These are phyloP conservation scores for Celoporthe dispersa DNA, from an alignment of 2,329 filamentous ascomycete species.

Conservation along the genomic window DNA sequence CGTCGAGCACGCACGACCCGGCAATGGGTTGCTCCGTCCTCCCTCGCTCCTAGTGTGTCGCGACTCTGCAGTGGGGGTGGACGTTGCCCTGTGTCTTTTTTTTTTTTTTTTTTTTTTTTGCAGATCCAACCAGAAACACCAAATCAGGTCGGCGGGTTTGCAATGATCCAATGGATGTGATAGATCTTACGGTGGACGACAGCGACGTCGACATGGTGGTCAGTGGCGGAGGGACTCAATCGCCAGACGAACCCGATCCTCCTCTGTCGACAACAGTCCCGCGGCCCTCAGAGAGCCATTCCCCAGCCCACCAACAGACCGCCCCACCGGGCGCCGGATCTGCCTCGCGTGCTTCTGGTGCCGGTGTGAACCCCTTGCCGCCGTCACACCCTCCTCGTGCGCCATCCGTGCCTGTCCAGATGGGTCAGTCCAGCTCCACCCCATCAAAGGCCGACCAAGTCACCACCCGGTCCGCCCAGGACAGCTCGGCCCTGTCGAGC, in stretches of 20 bases:
- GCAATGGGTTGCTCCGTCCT: neutral
- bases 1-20: neutral
- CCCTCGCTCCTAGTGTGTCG: neutral
- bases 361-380: constrained; percentile 14
- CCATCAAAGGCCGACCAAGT: constrained; percentile 8
- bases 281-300: constrained; percentile 26
- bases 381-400: constrained; percentile 23
- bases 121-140: neutral
- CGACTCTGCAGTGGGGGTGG: neutral
- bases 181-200: constrained; percentile 25
- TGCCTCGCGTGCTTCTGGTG: neutral
- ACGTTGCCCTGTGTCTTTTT: neutral
- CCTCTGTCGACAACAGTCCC: constrained; percentile 3
- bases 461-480: constrained; percentile 1
- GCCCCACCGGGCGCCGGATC: neutral
- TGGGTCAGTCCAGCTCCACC: constrained; percentile 19
- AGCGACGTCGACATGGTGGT: constrained; percentile 20
- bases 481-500: constrained; percentile 14
- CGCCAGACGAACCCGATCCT: constrained; percentile 6
- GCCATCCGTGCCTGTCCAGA: constrained; percentile 14
- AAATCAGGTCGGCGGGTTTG: neutral
- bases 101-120: neutral
- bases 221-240: neutral
- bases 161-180: constrained; percentile 17
- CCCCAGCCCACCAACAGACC: constrained; percentile 21